phyloP scores from a whole-genome alignment of 441 rosid genomes.

The Geranium incanum region DNA sequence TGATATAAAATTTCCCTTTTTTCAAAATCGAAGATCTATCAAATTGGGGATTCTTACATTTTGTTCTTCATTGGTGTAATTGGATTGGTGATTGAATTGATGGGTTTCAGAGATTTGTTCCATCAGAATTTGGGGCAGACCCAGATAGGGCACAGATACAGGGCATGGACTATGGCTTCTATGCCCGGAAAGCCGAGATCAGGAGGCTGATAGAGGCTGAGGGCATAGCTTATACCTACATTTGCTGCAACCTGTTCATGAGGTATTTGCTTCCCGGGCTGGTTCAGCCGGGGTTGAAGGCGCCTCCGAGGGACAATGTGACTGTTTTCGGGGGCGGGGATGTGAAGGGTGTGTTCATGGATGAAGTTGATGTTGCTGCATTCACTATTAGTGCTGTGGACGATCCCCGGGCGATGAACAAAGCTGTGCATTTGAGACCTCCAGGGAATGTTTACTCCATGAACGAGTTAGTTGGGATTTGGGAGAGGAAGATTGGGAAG shows the following conservation, averaged over 20 bases:
- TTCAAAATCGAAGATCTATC: neutral
- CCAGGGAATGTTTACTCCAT: slow-evolving; percentile 44
- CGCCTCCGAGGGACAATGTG: slow-evolving; percentile 50
- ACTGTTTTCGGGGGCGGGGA: slow-evolving; percentile 49
- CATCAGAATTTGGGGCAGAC: slow-evolving; percentile 61
- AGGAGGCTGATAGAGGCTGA: slow-evolving; percentile 47
- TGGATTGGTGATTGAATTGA: neutral
- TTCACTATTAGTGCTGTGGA: slow-evolving; percentile 45
- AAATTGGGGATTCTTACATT: neutral
- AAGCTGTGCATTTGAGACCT: slow-evolving; percentile 45
- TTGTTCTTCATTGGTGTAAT: neutral
- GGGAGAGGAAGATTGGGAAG: slow-evolving; percentile 50
- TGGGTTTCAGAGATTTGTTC: slow-evolving; percentile 48
- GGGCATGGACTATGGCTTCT: slow-evolving; percentile 36
- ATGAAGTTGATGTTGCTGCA: slow-evolving; percentile 50
- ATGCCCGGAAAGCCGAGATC: slow-evolving; percentile 39
- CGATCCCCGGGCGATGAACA: slow-evolving; percentile 45
- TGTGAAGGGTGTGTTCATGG: slow-evolving; percentile 43
- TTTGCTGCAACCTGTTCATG: slow-evolving; percentile 46
- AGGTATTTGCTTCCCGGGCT: slow-evolving; percentile 45
- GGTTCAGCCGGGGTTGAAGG: slow-evolving; percentile 42
- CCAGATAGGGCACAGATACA: slow-evolving; percentile 40
- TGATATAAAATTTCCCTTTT: neutral
- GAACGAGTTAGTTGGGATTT: slow-evolving; percentile 42
- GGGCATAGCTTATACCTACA: slow-evolving; percentile 48